phyloP scores from a whole-genome alignment of 108 stramenopile species.

The Cyclotella atomus region DNA sequence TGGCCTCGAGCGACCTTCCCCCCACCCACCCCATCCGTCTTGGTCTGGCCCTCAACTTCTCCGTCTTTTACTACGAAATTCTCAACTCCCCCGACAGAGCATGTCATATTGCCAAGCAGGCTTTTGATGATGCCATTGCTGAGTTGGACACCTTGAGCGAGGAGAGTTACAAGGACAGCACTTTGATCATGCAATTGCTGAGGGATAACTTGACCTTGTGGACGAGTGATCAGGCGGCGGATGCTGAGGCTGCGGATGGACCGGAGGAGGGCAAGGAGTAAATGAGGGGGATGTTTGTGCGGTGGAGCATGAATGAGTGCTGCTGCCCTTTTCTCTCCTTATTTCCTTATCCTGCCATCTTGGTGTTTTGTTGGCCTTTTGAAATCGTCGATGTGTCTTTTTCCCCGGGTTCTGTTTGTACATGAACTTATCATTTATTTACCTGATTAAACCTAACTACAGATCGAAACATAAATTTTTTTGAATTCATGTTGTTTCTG shows the following conservation, averaged over 20 bases:
- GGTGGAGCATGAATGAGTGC: not conserved
- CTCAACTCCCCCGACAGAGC: slow-evolving; percentile 96
- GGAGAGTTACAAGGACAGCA: slow-evolving; percentile 99
- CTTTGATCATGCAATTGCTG: slow-evolving; percentile 99
- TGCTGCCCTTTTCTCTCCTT: not conserved
- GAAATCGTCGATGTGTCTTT: slow-evolving; percentile 5
- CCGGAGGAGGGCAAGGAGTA: slow-evolving; percentile 47
- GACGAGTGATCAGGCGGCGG: slow-evolving; percentile 97
- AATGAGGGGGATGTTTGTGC: not conserved
- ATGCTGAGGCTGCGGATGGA: slow-evolving; percentile 66
- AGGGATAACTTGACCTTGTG: slow-evolving; percentile 99
- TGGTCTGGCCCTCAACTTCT: slow-evolving; percentile 99
- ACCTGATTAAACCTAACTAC: not conserved
- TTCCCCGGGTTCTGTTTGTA: slow-evolving; percentile 33
- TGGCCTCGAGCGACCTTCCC: slow-evolving; percentile 95
- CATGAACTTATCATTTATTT: slow-evolving; percentile 43
- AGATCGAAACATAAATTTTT: not conserved
- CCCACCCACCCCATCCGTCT: slow-evolving; percentile 99
- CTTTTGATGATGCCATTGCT: slow-evolving; percentile 99
- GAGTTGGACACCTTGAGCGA: slow-evolving; percentile 99
- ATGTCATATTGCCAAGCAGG: slow-evolving; percentile 97
- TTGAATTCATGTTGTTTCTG: no score
- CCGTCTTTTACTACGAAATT: slow-evolving; percentile 99
- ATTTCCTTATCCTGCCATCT: not conserved
- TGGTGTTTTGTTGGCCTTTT: no score